Evolutionary conservation across 2,329 filamentous ascomycete species (phyloP).

Genomic region (Cryphonectria nitschkei): DNA sequence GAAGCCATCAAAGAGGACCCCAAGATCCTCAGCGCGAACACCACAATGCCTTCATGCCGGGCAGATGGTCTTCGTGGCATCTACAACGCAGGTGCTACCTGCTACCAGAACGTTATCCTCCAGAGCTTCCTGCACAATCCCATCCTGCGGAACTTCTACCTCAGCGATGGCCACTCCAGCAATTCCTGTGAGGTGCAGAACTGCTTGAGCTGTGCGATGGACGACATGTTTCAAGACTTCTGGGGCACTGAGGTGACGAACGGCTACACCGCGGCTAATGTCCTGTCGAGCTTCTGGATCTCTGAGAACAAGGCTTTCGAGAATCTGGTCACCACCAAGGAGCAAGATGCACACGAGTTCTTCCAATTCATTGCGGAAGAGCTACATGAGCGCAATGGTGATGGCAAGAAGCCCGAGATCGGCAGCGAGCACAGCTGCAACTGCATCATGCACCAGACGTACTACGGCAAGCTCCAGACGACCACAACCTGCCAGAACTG

Average conservation of each 20-base stretch:
- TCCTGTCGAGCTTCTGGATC: constrained; percentile 89
- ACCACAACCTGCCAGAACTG: constrained; percentile 91
- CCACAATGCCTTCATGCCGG: constrained; percentile 77
- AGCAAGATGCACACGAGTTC: constrained; percentile 97
- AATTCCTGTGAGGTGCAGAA: constrained; percentile 69
- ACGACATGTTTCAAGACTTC: constrained; percentile 74
- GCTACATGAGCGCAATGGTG: constrained; percentile 80
- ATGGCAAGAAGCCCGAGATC: constrained; percentile 64
- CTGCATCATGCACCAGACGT: constrained; percentile 92
- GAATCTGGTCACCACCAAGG: constrained; percentile 84
- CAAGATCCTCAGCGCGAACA: constrained; percentile 77
- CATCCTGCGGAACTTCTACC: constrained; percentile 86
- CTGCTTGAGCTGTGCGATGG: constrained; percentile 72
- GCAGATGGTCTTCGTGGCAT: constrained; percentile 88
- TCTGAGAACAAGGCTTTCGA: constrained; percentile 74
- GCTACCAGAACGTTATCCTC: constrained; percentile 95
- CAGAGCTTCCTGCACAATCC: constrained; percentile 95
- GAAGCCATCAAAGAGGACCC: constrained; percentile 72
- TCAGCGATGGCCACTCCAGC: constrained; percentile 84
- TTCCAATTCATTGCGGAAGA: constrained; percentile 95
- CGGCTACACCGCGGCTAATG: constrained; percentile 86
- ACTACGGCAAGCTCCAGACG: constrained; percentile 88
- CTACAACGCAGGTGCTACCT: constrained; percentile 98
- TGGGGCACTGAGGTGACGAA: constrained; percentile 78
- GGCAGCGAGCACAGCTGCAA: constrained; percentile 70